Base-by-base conservation (phyloP, 345 rosid species). In the Anastatica hierochuntica region DNA sequence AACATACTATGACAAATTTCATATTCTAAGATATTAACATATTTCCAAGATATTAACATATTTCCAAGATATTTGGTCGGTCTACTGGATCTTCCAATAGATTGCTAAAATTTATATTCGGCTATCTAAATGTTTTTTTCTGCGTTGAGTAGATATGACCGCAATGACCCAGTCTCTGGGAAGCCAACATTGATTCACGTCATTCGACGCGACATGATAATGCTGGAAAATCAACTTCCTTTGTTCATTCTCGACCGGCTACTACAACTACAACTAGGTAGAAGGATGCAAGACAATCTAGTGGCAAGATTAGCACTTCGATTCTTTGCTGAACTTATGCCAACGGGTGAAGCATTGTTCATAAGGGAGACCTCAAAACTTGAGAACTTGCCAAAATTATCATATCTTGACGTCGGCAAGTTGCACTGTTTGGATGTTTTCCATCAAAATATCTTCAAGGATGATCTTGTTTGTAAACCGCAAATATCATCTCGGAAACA, bases 191-290 rank as follows among this genome's bases (percentile, higher is more conserved):
- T 74, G 2, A 90, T 84, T 92, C 96, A 86, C 72, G 71, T 87
- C 2, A 86, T 86, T 44, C 95, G 79, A 54, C 62, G 89, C 37
- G 98, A 90, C 67, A 90, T 86, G 96, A 74, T 84, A 48, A 86
- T 90, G 95, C 63, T 86, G 6, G 96, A 86, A 74, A 90, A 86
- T 17, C 96, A 84, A 71, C 69, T 84, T 64, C 95, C 97, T 4
- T 71, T 86, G 10, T 90, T 82, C 21, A 56, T 82, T 23, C 84
- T 84, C 3, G 86, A 86, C 68, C 68, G 69, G 54, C 63, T 90
- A 4, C 27, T 90, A 18, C 82, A 86, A 17, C 56, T 86, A 53
- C 85, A 90, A 63, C 62, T 80, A 1, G 80, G 80, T 21, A 18
- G 67, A 47, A 68, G 74, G 5, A 56, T 73, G 29, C 81, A 72